Evolutionary conservation across 768 basidiomycete species (phyloP), one percentile per base, ranked within the genome.

Genomic region (Clavaria fumosa): DNA sequence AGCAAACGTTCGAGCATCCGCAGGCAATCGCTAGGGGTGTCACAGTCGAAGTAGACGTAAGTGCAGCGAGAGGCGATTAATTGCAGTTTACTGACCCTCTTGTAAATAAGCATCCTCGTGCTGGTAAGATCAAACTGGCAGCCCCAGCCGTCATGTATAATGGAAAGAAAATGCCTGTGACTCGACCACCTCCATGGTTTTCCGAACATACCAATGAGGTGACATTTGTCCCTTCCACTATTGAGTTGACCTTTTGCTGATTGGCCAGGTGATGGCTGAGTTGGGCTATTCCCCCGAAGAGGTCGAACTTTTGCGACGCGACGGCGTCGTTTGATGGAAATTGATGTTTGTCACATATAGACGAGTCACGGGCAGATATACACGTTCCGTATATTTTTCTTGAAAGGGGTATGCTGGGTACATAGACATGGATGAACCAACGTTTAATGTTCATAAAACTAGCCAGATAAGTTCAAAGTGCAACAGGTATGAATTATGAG

Each of bases 1-100:
- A 67, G 42, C 75, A 89, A 55, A 89, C 91, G 3, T 96, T 95
- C 50, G 71, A 74, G 23, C 91, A 95, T 56, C 86, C 88, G 5
- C 75, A 77, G 61, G 85, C 84, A 2, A 50, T 76, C 27, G 88
- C 89, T 20, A 69, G 91, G 34, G 61, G 67, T 36, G 70, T 82
- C 27, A 73, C 73, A 0, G 69, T 80, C 19, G 84, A 89, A 47
- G 69, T 93, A 35, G 72, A 88, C 45, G 85, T 84, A 52, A 55
- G 70, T 57, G 19, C 31, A n/a, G n/a, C n/a, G n/a, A 19, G 31
- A 27, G 30, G 38, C 42, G 40, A 23, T 37, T 27, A 23, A 19
- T 27, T 50, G 20, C 41, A 37, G 22, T 18, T 30, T 40, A 59
- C 12, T 46, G 63, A 39, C 59, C 44, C 30, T 12, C 41, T 32